Percentiles rank a stretch among this genome's conserved stretches.
These are phyloP conservation scores for Toxoplasma gondii DNA, from an alignment of 169 alveolate species.

Conservation along the genomic window DNA sequence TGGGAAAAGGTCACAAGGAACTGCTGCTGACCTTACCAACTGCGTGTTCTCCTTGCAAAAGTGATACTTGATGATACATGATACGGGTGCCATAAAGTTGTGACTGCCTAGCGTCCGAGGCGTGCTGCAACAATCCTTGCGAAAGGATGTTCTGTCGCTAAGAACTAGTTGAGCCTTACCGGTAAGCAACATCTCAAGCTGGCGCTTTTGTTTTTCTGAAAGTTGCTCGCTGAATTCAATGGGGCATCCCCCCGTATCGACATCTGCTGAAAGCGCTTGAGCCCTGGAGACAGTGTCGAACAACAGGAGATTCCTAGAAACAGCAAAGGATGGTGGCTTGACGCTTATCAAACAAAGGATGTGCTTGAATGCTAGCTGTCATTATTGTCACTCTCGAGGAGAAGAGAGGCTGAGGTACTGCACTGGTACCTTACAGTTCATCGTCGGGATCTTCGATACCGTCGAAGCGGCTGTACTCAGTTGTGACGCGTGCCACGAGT, in stretches of 20 bases:
- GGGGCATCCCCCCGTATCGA: not conserved
- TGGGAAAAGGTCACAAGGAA: not conserved
- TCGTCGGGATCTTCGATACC: slow-evolving; percentile 31
- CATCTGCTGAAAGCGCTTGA: not conserved
- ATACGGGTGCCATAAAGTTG: not conserved
- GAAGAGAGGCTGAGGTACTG: not conserved
- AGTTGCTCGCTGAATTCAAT: slow-evolving; percentile 29
- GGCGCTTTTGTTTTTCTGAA: slow-evolving; percentile 11
- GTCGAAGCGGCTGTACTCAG: slow-evolving; percentile 14
- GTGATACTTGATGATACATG: not conserved
- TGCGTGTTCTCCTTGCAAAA: not conserved
- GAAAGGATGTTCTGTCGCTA: too few species aligned
- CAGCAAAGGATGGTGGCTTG: not conserved
- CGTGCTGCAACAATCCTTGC: not conserved
- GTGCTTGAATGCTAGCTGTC: too few species aligned
- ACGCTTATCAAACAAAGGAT: too few species aligned
- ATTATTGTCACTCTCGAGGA: too few species aligned
- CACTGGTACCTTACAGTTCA: not conserved
- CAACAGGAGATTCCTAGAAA: not conserved
- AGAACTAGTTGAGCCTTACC: not conserved
- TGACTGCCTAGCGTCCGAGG: not conserved
- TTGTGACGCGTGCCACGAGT: slow-evolving; percentile 5
- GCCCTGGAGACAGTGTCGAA: not conserved
- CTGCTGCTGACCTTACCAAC: not conserved
- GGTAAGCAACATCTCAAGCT: slow-evolving; percentile 21